Evolutionary conservation across 2,329 filamentous ascomycete genomes (phyloP), one percentile per base, ranked within the genome.

Genomic region (Apiospora rasikravindrae): DNA sequence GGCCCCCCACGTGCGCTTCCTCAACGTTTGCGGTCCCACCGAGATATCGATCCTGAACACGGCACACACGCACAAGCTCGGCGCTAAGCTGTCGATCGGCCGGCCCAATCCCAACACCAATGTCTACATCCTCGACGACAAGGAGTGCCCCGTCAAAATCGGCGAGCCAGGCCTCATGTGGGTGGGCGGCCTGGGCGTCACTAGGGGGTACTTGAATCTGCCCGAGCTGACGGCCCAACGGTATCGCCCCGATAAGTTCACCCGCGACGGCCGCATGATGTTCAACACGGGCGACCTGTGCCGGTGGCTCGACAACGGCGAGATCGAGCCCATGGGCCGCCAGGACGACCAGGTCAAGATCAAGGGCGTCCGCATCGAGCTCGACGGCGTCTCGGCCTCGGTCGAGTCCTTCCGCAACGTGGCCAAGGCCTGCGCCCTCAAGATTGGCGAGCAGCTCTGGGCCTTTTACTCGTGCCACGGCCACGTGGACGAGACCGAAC

Each of bases 301-400:
- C 14, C 73, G 73, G n/a, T 80, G 80, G 33, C 70, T 77, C 51
- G 71, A 73, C 10, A 75, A 80, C 69, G 77, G 79, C 19, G 69
- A 57, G 53, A 74, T 83, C 24, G 67, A 77, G 6, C 81, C 78
- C 67, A 70, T 84, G 66, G 86, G 85, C 68, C 81, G 86, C 66
- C 84, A 84, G 71, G 85, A 87, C 75, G 82, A 81, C 1, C 85
- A 87, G 75, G 81, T 87, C 67, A 88, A 88, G 76, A 77, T 88
- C 26, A 81, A 83, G 40, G 88, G 88, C 64, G 86, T 81, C 68
- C 74, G 84, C 73, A 79, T 85, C 74, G 88, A 83, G 78, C 78
- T 84, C 70, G 84, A 82, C 14, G 86, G 67, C 16, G 67, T 69
- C 11, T 69, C 67, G 16, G 67, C 67, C 22, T 45, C 67, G 44